Conservation (phyloP, 163 green algal genomes). For the Coccomyxa subellipsoidea region DNA sequence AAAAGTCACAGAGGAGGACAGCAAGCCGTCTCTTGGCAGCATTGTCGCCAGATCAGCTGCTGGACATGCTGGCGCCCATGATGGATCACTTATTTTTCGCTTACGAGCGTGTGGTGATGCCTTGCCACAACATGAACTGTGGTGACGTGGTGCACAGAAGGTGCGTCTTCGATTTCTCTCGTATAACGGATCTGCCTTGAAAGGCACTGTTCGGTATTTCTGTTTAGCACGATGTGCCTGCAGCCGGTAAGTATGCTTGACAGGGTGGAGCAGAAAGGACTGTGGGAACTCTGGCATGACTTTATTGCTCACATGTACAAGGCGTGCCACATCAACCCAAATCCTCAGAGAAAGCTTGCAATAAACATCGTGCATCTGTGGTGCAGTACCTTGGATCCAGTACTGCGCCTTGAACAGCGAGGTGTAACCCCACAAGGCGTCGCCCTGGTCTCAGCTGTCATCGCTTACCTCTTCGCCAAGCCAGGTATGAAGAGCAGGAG, state of each 20-base stretch:
- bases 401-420: constrained; percentile 69
- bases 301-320: too few relatives aligned
- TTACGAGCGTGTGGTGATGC: constrained; percentile 70
- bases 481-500: constrained; percentile 56
- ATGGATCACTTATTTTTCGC: constrained; percentile 47
- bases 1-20: not conserved
- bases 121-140: constrained; percentile 84
- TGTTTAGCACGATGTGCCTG: not conserved
- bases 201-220: not conserved
- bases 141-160: constrained; percentile 83
- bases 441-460: constrained; percentile 40
- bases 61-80: constrained; percentile 19
- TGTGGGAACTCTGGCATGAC: too few relatives aligned
- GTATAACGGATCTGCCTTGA: too few relatives aligned
- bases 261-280: too few relatives aligned
- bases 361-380: not conserved
- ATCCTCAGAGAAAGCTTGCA: too few relatives aligned
- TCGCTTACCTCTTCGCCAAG: constrained; percentile 63
- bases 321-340: too few relatives aligned
- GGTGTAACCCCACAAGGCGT: constrained; percentile 63
- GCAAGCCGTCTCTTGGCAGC: not conserved
- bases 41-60: constrained; percentile 12
- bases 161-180: constrained; percentile 33
- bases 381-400: constrained; percentile 80
- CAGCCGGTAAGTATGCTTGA: too few relatives aligned